Conservation (phyloP, 805 yeast species). For the Hanseniaspora lindneri region DNA sequence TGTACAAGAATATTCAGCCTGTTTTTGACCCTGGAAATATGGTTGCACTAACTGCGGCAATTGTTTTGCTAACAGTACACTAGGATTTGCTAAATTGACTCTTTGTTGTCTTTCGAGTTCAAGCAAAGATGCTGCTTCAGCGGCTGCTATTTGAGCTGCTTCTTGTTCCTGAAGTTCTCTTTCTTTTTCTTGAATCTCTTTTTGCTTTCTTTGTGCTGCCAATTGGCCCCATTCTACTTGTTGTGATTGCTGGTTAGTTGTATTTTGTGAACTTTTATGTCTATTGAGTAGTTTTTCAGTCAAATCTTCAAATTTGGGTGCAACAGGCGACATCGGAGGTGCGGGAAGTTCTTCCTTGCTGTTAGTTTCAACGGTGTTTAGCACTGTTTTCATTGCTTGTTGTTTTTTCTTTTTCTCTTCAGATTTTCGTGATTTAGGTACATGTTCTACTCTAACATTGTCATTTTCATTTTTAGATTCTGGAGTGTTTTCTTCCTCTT, state of each 20-base stretch:
- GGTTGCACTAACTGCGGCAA: background rate
- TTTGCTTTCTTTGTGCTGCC: constrained; percentile 9
- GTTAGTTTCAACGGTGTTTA: background rate
- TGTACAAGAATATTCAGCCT: background rate
- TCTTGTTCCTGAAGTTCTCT: constrained; percentile 7
- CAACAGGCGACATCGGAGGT: too few species aligned
- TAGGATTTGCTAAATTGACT: background rate
- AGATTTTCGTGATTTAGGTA: constrained; percentile 4
- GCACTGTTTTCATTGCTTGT: background rate
- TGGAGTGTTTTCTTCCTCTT: background rate
- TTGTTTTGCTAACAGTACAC: constrained; percentile 1
- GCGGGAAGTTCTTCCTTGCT: background rate
- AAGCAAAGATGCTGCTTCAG: background rate
- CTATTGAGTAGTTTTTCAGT: constrained; percentile 19
- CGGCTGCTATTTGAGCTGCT: background rate
- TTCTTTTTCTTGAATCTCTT: background rate
- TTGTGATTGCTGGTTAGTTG: background rate
- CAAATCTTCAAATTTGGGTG: constrained; percentile 24
- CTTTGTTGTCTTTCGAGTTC: constrained; percentile 1
- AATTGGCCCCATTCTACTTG: constrained; percentile 11
- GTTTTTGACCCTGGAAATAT: background rate
- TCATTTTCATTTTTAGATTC: background rate
- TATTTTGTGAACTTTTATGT: constrained; percentile 13
- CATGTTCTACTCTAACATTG: constrained; percentile 11
- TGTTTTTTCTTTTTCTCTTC: constrained; percentile 8